phyloP scores from a whole-genome alignment of 148 eudicot genomes.

The Amaranthus cruentus region DNA sequence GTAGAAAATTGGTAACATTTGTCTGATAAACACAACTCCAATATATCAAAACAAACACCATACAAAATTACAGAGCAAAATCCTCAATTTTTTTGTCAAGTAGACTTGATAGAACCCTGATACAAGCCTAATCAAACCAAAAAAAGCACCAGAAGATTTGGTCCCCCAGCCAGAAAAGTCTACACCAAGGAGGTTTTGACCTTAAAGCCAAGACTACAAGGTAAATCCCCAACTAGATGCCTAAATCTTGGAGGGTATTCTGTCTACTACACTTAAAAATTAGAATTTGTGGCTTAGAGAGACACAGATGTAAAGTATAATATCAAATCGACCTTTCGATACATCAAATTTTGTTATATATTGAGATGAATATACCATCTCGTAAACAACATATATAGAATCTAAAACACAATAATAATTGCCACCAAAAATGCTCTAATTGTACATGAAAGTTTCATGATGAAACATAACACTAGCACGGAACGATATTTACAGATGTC shows the following conservation, averaged over 20 bases:
- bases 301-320: background rate
- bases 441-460: background rate
- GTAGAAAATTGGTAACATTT: too few relatives aligned
- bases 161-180: constrained; percentile 53
- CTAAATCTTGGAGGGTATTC: background rate
- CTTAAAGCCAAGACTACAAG: too few relatives aligned
- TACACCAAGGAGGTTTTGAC: constrained; percentile 5
- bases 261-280: background rate
- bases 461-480: background rate
- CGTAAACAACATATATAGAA: constrained; percentile 4
- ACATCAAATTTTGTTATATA: constrained; percentile 2
- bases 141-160: background rate
- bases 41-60: too few relatives aligned
- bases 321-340: constrained; percentile 2
- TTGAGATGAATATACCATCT: constrained; percentile 1
- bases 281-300: background rate
- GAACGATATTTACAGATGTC: constrained; percentile 19
- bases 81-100: too few relatives aligned
- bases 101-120: too few relatives aligned
- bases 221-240: background rate
- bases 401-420: constrained; percentile 1
- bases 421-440: constrained; percentile 21
- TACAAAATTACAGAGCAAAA: too few relatives aligned
- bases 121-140: too few relatives aligned
- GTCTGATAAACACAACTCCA: too few relatives aligned